phyloP scores from a whole-genome alignment of 2,329 filamentous ascomycete species.

The Cytospora mali region DNA sequence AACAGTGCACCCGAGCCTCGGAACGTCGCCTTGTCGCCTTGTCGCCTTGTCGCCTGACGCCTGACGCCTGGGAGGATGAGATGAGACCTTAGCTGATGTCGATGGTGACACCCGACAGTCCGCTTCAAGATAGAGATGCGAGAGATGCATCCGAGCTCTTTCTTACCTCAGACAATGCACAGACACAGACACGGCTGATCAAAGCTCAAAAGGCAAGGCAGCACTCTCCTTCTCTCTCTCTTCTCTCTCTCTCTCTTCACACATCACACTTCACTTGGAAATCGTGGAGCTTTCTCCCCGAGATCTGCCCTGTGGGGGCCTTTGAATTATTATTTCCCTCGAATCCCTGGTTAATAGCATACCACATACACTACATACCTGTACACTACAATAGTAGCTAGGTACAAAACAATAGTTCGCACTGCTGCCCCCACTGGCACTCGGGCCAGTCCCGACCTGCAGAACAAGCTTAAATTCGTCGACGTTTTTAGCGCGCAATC shows the following conservation, averaged over 20 bases:
- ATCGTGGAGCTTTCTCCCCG: not conserved
- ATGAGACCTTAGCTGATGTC: not conserved
- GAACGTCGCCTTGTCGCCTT: no score
- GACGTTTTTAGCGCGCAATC: conserved; percentile 24
- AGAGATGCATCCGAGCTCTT: not conserved
- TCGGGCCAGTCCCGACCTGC: conserved; percentile 17
- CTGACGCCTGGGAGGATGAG: not conserved
- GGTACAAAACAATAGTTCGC: no score
- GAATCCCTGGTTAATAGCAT: not conserved
- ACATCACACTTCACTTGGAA: not conserved
- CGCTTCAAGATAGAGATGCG: not conserved
- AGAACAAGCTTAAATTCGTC: conserved; percentile 29
- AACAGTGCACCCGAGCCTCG: no score
- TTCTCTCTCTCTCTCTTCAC: not conserved
- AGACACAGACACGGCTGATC: no score
- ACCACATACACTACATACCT: no score
- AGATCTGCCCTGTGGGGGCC: not conserved
- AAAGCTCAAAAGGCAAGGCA: not conserved
- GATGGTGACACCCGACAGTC: not conserved
- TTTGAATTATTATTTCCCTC: not conserved
- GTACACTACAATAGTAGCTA: no score
- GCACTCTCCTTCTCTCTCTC: not conserved
- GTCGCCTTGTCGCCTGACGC: no score
- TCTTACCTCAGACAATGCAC: conserved; percentile 7
- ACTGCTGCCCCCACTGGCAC: conserved; percentile 9